Base-by-base conservation (phyloP, 306 rosid genomes). In the Castanospermum australe region DNA sequence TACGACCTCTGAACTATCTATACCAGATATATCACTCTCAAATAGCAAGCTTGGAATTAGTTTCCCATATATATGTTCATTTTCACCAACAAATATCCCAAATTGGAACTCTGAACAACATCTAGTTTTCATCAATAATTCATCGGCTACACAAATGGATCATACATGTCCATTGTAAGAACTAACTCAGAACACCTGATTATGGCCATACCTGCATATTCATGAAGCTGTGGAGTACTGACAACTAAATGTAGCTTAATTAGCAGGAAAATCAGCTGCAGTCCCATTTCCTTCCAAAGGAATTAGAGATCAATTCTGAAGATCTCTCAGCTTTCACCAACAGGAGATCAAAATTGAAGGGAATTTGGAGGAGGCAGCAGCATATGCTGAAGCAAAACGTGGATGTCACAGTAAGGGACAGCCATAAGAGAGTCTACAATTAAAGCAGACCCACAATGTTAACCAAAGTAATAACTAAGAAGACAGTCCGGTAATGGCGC, bases 161-260 rank as follows among this genome's bases (percentile, higher is more conserved):
- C 85, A 80, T 38, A 38, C 67, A 55, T 42, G 25, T n/a, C 11
- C 69, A 78, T 3, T 1, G 42, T 8, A 38, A 75, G 67, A 69
- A 61, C 38, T 21, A 76, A 73, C 70, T 61, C 18, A 62, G 8
- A 75, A 71, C 70, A 81, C 66, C 25, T 42, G 13, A 73, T 15
- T 70, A 84, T 81, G 66, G 81, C 36, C 81, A 83, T 91, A 94
- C 99, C 97, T 92, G 90, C 79, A 86, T 86, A 79, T 85, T 78
- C 92, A 85, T 69, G 84, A 81, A 84, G 71, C 67, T 85, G 85
- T 38, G 79, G 79, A 63, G 59, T 79, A 67, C 81, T 33, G 77
- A 83, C 35, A 38, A 82, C 77, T 30, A 89, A 86, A 77, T 87
- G 86, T 56, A 91, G 80, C 82, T 79, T 66, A 63, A 88, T 8